Conservation (phyloP, 352 stramenopile species). For the Phytopythium litorale region DNA sequence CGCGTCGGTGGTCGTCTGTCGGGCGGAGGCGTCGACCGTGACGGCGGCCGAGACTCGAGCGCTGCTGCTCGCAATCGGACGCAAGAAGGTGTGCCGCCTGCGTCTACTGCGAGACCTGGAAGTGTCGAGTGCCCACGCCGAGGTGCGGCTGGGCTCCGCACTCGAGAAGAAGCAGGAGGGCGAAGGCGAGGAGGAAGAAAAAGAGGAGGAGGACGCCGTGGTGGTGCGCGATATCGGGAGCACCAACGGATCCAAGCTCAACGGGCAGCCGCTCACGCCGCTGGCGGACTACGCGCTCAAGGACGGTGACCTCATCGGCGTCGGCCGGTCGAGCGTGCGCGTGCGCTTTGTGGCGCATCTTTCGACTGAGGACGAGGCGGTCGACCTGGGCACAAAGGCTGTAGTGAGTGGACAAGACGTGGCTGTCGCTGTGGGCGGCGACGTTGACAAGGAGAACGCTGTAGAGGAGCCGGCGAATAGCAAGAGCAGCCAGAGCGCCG, state of each 20-base stretch:
- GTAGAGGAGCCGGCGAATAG: neutral
- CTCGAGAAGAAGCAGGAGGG: neutral
- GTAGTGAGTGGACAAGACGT: neutral
- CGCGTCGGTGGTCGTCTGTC: conserved; percentile 7
- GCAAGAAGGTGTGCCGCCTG: conserved; percentile 45
- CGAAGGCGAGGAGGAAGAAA: neutral
- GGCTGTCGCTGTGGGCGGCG: neutral
- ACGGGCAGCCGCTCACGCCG: conserved; percentile 22
- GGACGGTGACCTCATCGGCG: conserved; percentile 35
- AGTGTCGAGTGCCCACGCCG: conserved; percentile 50
- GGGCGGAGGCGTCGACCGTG: neutral
- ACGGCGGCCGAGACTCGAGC: neutral
- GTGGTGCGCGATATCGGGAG: conserved; percentile 35
- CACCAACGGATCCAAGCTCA: conserved; percentile 60
- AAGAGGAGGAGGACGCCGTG: neutral
- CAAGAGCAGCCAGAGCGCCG: neutral
- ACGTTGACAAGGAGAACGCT: neutral
- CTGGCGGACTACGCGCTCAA: conserved; percentile 23
- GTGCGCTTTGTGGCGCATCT: conserved; percentile 23
- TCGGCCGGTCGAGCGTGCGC: conserved; percentile 37
- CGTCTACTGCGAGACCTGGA: conserved; percentile 50
- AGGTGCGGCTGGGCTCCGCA: conserved; percentile 20
- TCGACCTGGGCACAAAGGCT: neutral
- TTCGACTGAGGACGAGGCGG: neutral
- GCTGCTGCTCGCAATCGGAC: conserved; percentile 31